phyloP scores from a whole-genome alignment of 2,329 filamentous ascomycete species.

The Fusarium aywerte region DNA sequence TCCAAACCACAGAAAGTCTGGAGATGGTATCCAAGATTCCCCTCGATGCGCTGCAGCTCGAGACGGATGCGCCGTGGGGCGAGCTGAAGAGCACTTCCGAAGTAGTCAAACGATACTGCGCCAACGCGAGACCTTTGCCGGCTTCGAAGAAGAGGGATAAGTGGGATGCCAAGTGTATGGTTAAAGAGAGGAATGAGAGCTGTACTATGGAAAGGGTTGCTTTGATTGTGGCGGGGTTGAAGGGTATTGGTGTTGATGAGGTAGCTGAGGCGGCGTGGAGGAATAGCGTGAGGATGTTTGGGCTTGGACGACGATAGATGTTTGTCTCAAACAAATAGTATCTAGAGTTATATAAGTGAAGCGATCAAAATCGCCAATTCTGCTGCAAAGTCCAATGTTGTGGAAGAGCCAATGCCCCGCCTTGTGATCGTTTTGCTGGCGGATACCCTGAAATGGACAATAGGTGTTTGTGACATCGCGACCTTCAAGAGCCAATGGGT shows the following conservation, averaged over 20 bases:
- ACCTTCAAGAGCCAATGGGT: slow-evolving; percentile 11
- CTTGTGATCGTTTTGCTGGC: no score
- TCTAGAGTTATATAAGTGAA: not conserved
- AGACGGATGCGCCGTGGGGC: slow-evolving; percentile 46
- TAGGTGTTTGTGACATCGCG: not conserved
- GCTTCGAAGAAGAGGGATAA: slow-evolving; percentile 61
- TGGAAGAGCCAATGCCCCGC: no score
- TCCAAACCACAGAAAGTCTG: slow-evolving; percentile 41
- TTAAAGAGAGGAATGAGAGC: slow-evolving; percentile 64
- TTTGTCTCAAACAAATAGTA: not conserved
- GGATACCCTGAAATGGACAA: not conserved
- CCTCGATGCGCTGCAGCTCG: slow-evolving; percentile 39
- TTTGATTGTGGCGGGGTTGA: slow-evolving; percentile 60
- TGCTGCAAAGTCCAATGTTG: not conserved
- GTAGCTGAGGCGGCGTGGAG: slow-evolving; percentile 54
- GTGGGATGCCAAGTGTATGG: slow-evolving; percentile 57
- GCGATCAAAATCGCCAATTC: not conserved
- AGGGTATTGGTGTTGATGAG: slow-evolving; percentile 55
- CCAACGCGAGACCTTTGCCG: slow-evolving; percentile 52
- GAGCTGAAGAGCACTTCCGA: slow-evolving; percentile 43
- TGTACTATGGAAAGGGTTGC: slow-evolving; percentile 60
- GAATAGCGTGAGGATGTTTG: slow-evolving; percentile 51
- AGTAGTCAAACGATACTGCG: slow-evolving; percentile 55
- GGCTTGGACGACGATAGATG: slow-evolving; percentile 38
- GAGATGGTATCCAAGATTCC: slow-evolving; percentile 43